Conservation (phyloP, 163 green algal genomes). For the Scenedesmus sp. region DNA sequence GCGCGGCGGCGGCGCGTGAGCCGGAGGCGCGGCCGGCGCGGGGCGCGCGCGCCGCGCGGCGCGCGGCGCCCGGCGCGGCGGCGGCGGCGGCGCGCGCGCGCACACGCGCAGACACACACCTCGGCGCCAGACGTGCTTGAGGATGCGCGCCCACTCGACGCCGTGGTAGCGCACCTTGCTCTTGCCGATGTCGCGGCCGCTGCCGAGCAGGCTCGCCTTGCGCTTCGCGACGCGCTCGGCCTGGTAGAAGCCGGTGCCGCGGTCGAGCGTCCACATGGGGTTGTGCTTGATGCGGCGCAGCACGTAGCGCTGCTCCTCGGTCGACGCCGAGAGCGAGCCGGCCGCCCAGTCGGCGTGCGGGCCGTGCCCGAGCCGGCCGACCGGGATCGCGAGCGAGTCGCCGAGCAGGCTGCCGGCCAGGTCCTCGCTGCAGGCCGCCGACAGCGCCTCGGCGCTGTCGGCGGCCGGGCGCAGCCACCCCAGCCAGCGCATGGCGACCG, state of each 20-base stretch:
- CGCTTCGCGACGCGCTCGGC: slow-evolving; percentile 52
- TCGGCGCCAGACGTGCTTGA: slow-evolving; percentile 63
- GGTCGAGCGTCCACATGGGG: slow-evolving; percentile 56
- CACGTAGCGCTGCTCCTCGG: slow-evolving; percentile 35
- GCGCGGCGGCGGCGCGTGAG: no score
- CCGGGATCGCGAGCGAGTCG: no score
- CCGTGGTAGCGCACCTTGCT: slow-evolving; percentile 25
- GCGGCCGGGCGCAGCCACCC: neutral
- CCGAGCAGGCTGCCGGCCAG: neutral
- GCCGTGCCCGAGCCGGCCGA: no score
- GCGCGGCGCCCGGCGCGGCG: no score
- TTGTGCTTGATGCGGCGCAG: slow-evolving; percentile 32
- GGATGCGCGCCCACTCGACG: slow-evolving; percentile 61
- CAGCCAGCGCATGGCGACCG: neutral
- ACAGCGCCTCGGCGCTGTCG: no score
- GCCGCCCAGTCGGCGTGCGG: no score
- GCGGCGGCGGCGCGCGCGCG: no score
- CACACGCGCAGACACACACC: no score
- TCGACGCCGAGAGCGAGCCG: no score
- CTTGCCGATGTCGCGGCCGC: slow-evolving; percentile 31
- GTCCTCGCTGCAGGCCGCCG: neutral
- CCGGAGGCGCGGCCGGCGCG: no score
- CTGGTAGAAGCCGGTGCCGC: slow-evolving; percentile 57
- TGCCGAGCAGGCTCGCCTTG: slow-evolving; percentile 53
- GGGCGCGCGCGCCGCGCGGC: no score